Evolutionary conservation across 371 early-diverging fungal species (phyloP), one percentile per base, ranked within the genome.

Genomic region (Mortierella sp.): DNA sequence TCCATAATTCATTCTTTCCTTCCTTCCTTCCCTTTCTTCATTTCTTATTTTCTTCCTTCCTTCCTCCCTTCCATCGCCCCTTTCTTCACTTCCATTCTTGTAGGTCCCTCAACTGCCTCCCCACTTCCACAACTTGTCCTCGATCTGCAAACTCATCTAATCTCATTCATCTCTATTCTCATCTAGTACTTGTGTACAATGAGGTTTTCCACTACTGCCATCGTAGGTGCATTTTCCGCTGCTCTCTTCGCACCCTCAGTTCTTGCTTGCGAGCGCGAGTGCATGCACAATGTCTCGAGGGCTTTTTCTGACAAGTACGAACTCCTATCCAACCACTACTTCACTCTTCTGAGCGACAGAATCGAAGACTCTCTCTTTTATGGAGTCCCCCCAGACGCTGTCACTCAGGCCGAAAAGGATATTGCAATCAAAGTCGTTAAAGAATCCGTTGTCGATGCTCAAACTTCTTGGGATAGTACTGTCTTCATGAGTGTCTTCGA

Each of bases 231-330:
- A 57, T 34, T 79, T 64, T 69, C 79, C 47, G 23, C 66, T 45
- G 70, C 76, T 47, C 45, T 76, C 34, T 72, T 76, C 28, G 64
- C 68, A 12, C 81, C 76, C 19, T 75, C 81, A 6, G 76, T 76
- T 9, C 74, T 80, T 22, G 89, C 87, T 26, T 91, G 91, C 67
- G 91, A 91, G 68, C 84, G 83, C 43, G 83, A 85, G 35, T 91
- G 91, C 64, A 85, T 86, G 42, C 71, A 76, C 57, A 90, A 89
- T 61, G 83, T 91, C 9, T 85, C 89, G 6, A 51, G 45, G 19
- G 86, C 85, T 8, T 89, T 91, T 62, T 84, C 87, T n/a, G 83
- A 76, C n/a, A 80, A 82, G 56, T 91, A 89, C 58, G 65, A 69
- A 47, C 9, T 58, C 35, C 55, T 78, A 54, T 78, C 78, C 43